Percentiles rank a stretch among this genome's conserved stretches.
Evolutionary conservation across 2,329 filamentous ascomycete species (phyloP).

Genomic region (Fusarium sp.): DNA sequence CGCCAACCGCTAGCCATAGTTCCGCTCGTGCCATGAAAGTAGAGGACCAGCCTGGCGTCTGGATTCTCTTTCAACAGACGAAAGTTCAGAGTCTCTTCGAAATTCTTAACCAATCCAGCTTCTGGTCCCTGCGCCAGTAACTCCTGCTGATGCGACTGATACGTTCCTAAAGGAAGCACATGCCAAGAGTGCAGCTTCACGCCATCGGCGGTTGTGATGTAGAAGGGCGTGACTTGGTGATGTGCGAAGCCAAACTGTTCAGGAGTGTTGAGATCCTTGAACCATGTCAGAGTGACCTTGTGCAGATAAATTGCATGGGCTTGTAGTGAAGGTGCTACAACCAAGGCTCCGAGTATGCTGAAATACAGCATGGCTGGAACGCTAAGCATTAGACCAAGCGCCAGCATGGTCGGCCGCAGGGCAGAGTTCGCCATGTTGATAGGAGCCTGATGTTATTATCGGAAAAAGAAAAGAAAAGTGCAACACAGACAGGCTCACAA

Average conservation of each 20-base stretch:
- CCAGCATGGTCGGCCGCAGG: conserved; percentile 29
- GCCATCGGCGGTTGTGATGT: conserved; percentile 73
- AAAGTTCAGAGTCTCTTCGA: conserved; percentile 54
- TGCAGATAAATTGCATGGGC: conserved; percentile 63
- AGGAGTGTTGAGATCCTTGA: conserved; percentile 69
- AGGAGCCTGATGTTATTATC: too few relatives aligned
- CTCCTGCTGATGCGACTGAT: conserved; percentile 61
- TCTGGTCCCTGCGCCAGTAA: conserved; percentile 49
- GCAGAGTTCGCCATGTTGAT: conserved; percentile 18
- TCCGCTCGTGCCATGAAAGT: conserved; percentile 70
- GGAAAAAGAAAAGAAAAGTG: not conserved
- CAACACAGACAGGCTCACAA: not conserved
- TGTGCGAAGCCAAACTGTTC: conserved; percentile 79
- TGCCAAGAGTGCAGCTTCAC: conserved; percentile 81
- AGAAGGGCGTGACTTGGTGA: conserved; percentile 80
- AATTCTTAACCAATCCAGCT: conserved; percentile 12
- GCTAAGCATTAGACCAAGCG: conserved; percentile 34
- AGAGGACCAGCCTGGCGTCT: conserved; percentile 61
- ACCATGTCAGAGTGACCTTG: conserved; percentile 65
- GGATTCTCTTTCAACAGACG: conserved; percentile 62
- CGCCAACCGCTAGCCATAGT: conserved; percentile 70
- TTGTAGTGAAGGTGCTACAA: conserved; percentile 38
- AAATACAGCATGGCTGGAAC: conserved; percentile 37
- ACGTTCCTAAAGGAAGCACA: conserved; percentile 71
- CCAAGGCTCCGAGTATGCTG: conserved; percentile 27